These are phyloP conservation scores for Hypoxylon sp. DNA, from an alignment of 2,329 filamentous ascomycete species.

Conservation along the genomic window DNA sequence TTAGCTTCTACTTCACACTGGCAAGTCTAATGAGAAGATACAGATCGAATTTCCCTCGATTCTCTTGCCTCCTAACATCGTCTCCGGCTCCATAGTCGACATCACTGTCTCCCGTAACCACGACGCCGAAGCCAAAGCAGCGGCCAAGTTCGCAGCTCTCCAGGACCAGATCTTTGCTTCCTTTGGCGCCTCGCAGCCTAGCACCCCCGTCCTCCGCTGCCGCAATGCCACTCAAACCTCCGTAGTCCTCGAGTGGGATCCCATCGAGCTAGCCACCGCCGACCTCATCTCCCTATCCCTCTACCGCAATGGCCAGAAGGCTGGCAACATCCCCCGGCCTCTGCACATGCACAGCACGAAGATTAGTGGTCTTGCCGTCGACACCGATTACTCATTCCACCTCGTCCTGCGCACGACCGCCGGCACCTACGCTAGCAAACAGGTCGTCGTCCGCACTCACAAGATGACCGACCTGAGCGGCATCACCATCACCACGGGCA, in stretches of 20 bases:
- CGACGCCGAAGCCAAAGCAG: constrained; percentile 79
- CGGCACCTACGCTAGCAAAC: constrained; percentile 86
- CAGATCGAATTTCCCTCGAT: constrained; percentile 98
- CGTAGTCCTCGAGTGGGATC: constrained; percentile 97
- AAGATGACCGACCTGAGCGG: constrained; percentile 98
- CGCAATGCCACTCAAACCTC: constrained; percentile 99
- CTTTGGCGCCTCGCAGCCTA: constrained; percentile 85
- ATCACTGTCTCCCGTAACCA: constrained; percentile 93
- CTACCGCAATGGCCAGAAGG: constrained; percentile 96
- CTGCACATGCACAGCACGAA: constrained; percentile 93
- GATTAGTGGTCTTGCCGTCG: constrained; percentile 94
- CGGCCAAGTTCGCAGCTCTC: constrained; percentile 82
- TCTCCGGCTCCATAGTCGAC: constrained; percentile 96
- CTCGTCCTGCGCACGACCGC: constrained; percentile 91
- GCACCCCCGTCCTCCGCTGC: constrained; percentile 84
- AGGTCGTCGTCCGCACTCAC: constrained; percentile 88
- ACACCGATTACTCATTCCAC: constrained; percentile 96
- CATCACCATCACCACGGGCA: constrained; percentile 92
- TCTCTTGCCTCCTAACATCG: constrained; percentile 93
- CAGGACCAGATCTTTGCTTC: constrained; percentile 88
- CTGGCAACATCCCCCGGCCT: constrained; percentile 91
- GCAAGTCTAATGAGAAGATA: constrained; percentile 42
- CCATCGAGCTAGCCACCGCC: constrained; percentile 90
- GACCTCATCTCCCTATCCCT: constrained; percentile 89
- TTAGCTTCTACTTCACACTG: constrained; percentile 1